Evolutionary conservation across 129 eudicot species (phyloP).

Genomic region (carrot (Daucus carota)): DNA sequence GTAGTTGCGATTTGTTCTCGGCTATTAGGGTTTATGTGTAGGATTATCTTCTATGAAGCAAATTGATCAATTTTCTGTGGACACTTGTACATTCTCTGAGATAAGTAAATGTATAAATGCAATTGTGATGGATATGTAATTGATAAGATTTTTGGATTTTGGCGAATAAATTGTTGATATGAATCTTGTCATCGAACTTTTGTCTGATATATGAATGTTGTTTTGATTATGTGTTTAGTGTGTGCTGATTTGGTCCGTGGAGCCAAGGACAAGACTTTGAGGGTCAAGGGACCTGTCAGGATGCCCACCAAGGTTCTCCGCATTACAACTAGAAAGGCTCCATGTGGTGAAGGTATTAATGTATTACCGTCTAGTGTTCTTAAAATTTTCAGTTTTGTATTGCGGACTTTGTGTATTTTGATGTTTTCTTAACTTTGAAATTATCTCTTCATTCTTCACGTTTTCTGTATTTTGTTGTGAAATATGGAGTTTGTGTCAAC

Average conservation of each 20-base stretch:
- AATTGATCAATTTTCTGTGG: too few relatives aligned
- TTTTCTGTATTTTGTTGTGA: neutral
- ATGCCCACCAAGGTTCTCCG: slow-evolving; percentile 49
- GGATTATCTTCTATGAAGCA: too few relatives aligned
- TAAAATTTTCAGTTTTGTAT: neutral
- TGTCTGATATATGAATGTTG: neutral
- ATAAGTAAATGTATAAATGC: too few relatives aligned
- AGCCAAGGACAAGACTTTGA: slow-evolving; percentile 36
- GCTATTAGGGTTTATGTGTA: too few relatives aligned
- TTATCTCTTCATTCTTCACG: neutral
- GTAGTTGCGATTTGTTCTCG: too few relatives aligned
- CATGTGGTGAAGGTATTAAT: slow-evolving; percentile 54
- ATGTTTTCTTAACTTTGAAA: neutral
- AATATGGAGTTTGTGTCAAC: neutral
- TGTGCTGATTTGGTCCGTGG: slow-evolving; percentile 49
- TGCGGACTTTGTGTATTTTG: neutral
- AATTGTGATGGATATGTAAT: too few relatives aligned
- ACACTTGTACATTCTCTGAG: too few relatives aligned
- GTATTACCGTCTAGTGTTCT: slow-evolving; percentile 12
- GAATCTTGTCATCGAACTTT: neutral
- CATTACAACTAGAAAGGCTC: slow-evolving; percentile 46
- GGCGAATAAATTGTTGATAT: neutral
- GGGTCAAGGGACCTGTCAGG: slow-evolving; percentile 46
- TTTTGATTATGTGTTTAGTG: slow-evolving; percentile 11
- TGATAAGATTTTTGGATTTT: too few relatives aligned